Evolutionary conservation across 2,329 filamentous ascomycete species (phyloP).

Genomic region (Pestalotiopsis sp.): DNA sequence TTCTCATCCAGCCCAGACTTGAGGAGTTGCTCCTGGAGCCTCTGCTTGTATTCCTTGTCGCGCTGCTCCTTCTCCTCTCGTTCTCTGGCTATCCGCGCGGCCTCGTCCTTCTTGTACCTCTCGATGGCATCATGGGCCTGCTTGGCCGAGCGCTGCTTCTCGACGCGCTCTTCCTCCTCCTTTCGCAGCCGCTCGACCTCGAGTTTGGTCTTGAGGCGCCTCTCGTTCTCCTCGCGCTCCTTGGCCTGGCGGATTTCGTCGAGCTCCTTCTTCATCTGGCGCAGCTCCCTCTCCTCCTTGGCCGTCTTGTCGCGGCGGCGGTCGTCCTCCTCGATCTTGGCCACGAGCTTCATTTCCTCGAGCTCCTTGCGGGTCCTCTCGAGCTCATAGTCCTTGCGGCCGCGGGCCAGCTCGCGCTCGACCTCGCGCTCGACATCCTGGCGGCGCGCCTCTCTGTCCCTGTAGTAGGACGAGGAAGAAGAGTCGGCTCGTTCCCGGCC

Average conservation of each 20-base stretch:
- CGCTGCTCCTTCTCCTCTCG: constrained; percentile 49
- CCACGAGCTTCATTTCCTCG: constrained; percentile 45
- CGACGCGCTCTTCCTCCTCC: constrained; percentile 47
- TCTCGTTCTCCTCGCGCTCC: constrained; percentile 51
- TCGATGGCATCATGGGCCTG: constrained; percentile 54
- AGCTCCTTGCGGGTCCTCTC: constrained; percentile 37
- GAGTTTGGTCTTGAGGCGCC: constrained; percentile 54
- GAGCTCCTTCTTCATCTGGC: constrained; percentile 35
- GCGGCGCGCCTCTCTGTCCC: constrained; percentile 25
- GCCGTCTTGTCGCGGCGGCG: constrained; percentile 41
- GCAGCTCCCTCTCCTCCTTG: constrained; percentile 41
- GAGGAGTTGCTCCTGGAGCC: constrained; percentile 60
- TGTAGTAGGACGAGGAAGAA: constrained; percentile 30
- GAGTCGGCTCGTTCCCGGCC: constrained; percentile 39
- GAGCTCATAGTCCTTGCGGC: constrained; percentile 43
- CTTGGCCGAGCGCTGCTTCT: constrained; percentile 47
- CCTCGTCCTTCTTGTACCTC: constrained; percentile 52
- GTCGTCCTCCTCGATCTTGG: constrained; percentile 44
- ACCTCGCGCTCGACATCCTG: constrained; percentile 30
- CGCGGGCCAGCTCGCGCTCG: constrained; percentile 35
- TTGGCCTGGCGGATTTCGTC: constrained; percentile 43
- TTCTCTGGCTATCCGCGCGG: constrained; percentile 49
- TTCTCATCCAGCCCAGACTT: constrained; percentile 62
- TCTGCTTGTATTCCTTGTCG: constrained; percentile 57
- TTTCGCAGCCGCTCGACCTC: constrained; percentile 51